Conservation (phyloP, 345 rosid genomes). For the Eucalyptus dawsonii region DNA sequence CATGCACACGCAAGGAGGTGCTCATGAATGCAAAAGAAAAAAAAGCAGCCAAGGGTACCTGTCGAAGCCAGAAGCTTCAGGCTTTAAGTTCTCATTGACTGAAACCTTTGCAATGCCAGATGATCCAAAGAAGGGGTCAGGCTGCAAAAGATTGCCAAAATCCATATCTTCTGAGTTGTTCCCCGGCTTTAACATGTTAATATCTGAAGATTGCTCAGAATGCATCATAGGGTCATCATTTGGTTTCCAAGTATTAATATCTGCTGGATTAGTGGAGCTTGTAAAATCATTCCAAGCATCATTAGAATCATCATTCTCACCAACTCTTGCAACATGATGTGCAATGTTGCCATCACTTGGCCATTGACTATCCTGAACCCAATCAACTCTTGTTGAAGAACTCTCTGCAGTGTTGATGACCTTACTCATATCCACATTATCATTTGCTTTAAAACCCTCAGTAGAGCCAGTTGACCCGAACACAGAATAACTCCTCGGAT, state of each 20-base stretch:
- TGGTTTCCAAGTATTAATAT: slow-evolving; percentile 4
- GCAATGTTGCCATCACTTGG: slow-evolving; percentile 7
- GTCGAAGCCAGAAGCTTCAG: slow-evolving; percentile 27
- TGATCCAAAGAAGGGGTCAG: slow-evolving; percentile 25
- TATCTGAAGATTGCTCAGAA: slow-evolving; percentile 12
- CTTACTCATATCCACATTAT: slow-evolving; percentile 7
- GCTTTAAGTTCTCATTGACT: not conserved
- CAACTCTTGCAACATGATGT: slow-evolving; percentile 5
- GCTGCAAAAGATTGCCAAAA: slow-evolving; percentile 13
- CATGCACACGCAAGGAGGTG: not conserved
- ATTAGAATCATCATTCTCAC: slow-evolving; percentile 39
- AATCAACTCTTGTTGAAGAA: slow-evolving; percentile 17
- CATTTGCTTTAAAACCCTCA: slow-evolving; percentile 2
- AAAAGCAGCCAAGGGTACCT: slow-evolving; percentile 6
- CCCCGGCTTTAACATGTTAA: slow-evolving; percentile 13
- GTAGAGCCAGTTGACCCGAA: slow-evolving; percentile 1
- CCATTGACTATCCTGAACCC: slow-evolving; percentile 23
- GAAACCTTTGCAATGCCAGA: slow-evolving; percentile 12
- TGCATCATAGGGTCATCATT: not conserved
- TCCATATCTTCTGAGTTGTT: slow-evolving; percentile 11
- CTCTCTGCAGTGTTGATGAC: not conserved
- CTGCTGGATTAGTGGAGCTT: slow-evolving; percentile 17
- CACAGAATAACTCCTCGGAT: not conserved
- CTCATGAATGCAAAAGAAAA: not conserved
- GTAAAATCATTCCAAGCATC: slow-evolving; percentile 61